phyloP scores from a whole-genome alignment of 2,329 filamentous ascomycete species.

The Alternaria incomplexa region DNA sequence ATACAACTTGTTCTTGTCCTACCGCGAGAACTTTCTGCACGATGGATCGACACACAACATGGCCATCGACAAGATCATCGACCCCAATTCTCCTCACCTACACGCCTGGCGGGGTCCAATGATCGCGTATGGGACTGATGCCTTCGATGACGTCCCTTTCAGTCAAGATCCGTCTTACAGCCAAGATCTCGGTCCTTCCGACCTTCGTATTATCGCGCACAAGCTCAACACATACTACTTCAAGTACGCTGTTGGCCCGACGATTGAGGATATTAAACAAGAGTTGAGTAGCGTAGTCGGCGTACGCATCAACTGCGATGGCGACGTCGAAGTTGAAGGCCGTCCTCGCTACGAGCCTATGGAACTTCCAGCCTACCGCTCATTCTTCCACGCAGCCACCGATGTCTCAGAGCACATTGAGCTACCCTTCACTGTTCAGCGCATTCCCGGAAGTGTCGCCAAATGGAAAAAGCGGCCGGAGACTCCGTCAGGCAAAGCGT shows the following conservation, averaged over 20 bases:
- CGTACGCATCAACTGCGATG: not conserved
- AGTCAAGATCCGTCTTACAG: not conserved
- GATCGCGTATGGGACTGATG: not conserved
- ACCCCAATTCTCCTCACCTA: not conserved
- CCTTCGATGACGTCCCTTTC: not conserved
- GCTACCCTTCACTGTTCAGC: not conserved
- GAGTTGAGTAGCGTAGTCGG: not conserved
- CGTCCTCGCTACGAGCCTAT: not conserved
- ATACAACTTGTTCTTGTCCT: not conserved
- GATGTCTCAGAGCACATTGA: not conserved
- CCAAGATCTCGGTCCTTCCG: not conserved
- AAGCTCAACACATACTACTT: not conserved
- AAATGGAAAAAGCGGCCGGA: not conserved
- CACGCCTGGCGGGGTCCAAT: not conserved
- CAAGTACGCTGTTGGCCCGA: not conserved
- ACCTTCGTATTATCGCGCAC: not conserved
- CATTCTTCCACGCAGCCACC: not conserved
- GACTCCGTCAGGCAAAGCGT: too few species aligned
- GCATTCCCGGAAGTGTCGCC: not conserved
- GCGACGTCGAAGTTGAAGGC: not conserved
- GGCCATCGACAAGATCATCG: not conserved
- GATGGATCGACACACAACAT: not conserved
- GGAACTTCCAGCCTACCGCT: not conserved
- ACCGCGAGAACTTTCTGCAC: not conserved
- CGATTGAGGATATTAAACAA: not conserved